phyloP scores from a whole-genome alignment of 2,329 filamentous ascomycete genomes.

The Aschersonia sp. region DNA sequence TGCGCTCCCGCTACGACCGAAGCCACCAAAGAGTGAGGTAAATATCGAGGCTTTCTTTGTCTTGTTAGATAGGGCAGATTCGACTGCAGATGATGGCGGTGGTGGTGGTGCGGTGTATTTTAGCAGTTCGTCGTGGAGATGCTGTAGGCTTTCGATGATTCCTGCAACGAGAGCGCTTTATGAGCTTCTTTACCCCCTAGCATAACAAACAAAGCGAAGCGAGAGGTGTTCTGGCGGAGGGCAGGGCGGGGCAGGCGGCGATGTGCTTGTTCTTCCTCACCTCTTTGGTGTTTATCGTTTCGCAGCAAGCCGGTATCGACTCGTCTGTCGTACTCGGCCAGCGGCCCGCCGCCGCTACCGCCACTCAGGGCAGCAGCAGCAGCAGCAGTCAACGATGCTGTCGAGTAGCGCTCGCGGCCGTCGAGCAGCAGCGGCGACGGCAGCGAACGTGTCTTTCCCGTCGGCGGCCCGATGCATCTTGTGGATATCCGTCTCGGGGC shows the following conservation, averaged over 20 bases:
- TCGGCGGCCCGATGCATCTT: no score
- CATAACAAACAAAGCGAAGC: not conserved
- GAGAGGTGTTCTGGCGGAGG: not conserved
- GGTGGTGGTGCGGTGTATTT: constrained; percentile 67
- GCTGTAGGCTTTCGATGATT: constrained; percentile 79
- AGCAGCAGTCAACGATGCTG: no score
- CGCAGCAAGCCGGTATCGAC: constrained; percentile 60
- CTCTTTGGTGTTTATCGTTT: constrained; percentile 84
- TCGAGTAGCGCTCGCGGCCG: no score
- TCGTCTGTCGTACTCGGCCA: constrained; percentile 76
- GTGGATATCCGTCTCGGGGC: no score
- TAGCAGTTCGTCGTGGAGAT: constrained; percentile 70
- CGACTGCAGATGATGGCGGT: constrained; percentile 46
- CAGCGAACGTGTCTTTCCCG: no score
- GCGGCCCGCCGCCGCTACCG: constrained; percentile 44
- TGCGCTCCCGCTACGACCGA: no score
- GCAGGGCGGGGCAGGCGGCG: constrained; percentile 4
- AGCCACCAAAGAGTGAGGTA: not conserved
- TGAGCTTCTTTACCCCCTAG: not conserved
- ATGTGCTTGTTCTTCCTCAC: constrained; percentile 25
- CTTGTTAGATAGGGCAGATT: constrained; percentile 18
- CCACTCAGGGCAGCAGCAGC: constrained; percentile 12
- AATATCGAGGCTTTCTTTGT: not conserved
- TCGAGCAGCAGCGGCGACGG: no score
- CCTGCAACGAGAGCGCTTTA: constrained; percentile 19